Percentiles rank a stretch among this genome's conserved stretches.
Conservation (phyloP, 2,329 filamentous ascomycete genomes). For the Bipolaris cookei region DNA sequence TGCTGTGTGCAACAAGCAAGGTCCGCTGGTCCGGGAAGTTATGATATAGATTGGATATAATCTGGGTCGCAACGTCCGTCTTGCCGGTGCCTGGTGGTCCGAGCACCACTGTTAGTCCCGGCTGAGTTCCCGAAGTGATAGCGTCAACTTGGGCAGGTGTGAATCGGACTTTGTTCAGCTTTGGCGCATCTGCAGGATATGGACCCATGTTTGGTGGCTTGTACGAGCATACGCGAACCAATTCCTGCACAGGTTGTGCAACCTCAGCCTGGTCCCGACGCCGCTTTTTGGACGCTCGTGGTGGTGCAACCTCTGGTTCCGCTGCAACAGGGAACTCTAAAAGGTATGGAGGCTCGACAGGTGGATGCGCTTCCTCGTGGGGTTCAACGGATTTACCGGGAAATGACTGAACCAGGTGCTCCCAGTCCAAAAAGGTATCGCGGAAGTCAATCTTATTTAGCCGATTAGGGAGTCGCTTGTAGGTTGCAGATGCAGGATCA, state of each 20-base stretch:
- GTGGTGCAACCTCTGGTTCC: slow-evolving; percentile 54
- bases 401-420: slow-evolving; percentile 87
- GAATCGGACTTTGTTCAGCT: slow-evolving; percentile 82
- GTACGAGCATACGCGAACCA: slow-evolving; percentile 86
- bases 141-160: slow-evolving; percentile 91
- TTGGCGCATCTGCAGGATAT: slow-evolving; percentile 83
- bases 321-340: slow-evolving; percentile 64
- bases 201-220: slow-evolving; percentile 87
- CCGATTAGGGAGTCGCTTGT: slow-evolving; percentile 79
- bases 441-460: slow-evolving; percentile 84
- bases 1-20: slow-evolving; percentile 92
- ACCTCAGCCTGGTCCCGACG: slow-evolving; percentile 76
- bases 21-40: slow-evolving; percentile 95
- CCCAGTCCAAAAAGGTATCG: slow-evolving; percentile 95
- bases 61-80: slow-evolving; percentile 98
- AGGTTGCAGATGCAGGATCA: slow-evolving; percentile 85
- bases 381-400: slow-evolving; percentile 88
- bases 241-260: slow-evolving; percentile 61
- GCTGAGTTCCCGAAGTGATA: slow-evolving; percentile 91
- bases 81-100: slow-evolving; percentile 97
- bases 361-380: slow-evolving; percentile 70
- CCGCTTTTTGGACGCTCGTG: slow-evolving; percentile 79
- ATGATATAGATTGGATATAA: slow-evolving; percentile 98
- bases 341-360: slow-evolving; percentile 87
- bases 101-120: slow-evolving; percentile 90